A percentile compares a stretch with the other conserved stretches of the same genome.
phyloP scores from a whole-genome alignment of 306 rosid genomes.

The Gleditsia sinensis region DNA sequence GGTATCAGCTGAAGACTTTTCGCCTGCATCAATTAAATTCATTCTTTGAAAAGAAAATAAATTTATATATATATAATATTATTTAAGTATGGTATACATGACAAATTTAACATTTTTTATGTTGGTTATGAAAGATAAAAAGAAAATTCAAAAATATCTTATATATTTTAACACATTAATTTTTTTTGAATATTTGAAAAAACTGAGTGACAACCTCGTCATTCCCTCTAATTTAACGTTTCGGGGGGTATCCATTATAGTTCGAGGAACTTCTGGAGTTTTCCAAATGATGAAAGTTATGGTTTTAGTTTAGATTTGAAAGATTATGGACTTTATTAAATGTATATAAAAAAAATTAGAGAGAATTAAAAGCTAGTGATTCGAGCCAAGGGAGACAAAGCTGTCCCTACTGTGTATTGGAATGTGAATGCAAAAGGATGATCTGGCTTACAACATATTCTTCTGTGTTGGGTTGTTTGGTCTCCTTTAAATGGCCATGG shows the following conservation, averaged over 20 bases:
- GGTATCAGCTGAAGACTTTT: no score
- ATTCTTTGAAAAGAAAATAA: no score
- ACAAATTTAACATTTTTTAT: no score
- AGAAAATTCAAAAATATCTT: no score
- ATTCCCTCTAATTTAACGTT: no score
- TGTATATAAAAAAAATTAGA: neutral
- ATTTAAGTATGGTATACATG: no score
- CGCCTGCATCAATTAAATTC: no score
- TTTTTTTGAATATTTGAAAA: neutral
- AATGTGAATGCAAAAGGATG: slow-evolving; percentile 62
- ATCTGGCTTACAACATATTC: slow-evolving; percentile 46
- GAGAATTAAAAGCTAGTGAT: slow-evolving; percentile 34
- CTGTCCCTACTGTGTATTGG: slow-evolving; percentile 79
- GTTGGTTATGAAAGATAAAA: no score
- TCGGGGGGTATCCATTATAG: neutral
- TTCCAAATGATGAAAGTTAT: neutral
- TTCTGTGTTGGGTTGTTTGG: slow-evolving; percentile 54
- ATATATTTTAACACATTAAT: no score
- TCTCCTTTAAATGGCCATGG: slow-evolving; percentile 61
- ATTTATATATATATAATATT: no score
- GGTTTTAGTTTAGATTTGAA: neutral
- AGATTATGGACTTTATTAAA: no score
- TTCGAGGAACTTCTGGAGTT: neutral
- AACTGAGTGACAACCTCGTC: neutral
- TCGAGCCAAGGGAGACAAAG: slow-evolving; percentile 71